Base-by-base conservation (phyloP, 371 early-diverging fungal genomes). In the Mucor sp. region DNA sequence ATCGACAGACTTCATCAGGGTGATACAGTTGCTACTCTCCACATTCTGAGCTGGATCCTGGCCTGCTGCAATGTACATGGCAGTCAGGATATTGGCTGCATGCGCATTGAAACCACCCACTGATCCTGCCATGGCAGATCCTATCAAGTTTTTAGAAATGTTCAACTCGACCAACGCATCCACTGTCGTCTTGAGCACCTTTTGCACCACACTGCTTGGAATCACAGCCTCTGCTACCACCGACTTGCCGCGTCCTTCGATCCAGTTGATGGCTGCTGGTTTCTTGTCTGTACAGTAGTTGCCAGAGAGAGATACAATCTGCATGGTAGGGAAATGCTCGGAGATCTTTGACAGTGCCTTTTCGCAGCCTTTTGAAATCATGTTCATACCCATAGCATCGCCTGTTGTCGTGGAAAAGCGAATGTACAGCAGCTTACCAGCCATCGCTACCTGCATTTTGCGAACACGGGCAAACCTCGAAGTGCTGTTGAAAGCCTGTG, bases 371-470 rank as follows among this genome's bases (percentile, higher is more conserved):
- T 98, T 98, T 25, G 97, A 97, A 55, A 98, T 97, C 99, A 98
- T 98, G 81, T 98, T 98, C 99, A 98, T 98, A 28, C 99, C 99
- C 99, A 98, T 98, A 7, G 99, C 99, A 80, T 98, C 99, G 58
- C 99, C 99, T 2, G 99, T 97, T 4, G 90, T 86, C 0, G 98
- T 95, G 3, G 90, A 82, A 82, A 97, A 97, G 21, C 98, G 89
- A 50, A 96, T 87, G 68, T 85, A 97, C 3, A 93, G 83, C 50
- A 94, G 79, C 43, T 89, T 86, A 17, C 98, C 98, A 14, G 95
- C 95, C 25, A 97, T 57, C 0, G 93, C 89, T 2, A 92, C 85
- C 86, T 97, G 96, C 70, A 97, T 75, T 63, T 85, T 83, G n/a
- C 83, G 85, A 33, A 97, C 81, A 70, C 92, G 88, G 25, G 95